phyloP scores from a whole-genome alignment of 2,329 filamentous ascomycete genomes.

The Talaromyces piceae region DNA sequence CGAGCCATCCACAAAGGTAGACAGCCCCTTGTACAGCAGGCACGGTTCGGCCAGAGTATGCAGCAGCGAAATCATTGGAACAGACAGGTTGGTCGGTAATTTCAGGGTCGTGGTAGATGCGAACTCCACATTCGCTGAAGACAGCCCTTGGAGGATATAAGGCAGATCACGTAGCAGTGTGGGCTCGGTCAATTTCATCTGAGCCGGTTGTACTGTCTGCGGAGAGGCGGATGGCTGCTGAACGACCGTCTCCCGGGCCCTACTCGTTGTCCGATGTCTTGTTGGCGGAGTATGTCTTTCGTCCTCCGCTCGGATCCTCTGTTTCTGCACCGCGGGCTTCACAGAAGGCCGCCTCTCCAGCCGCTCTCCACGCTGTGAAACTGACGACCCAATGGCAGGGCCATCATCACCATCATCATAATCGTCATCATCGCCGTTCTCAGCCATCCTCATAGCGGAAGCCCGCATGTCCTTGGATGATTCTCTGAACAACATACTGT shows the following conservation, averaged over 20 bases:
- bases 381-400: constrained; percentile 34
- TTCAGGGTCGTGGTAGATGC: constrained; percentile 60
- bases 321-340: constrained; percentile 17
- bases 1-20: constrained; percentile 71
- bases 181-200: constrained; percentile 57
- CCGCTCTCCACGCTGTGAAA: constrained; percentile 27
- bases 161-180: constrained; percentile 71
- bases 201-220: constrained; percentile 32
- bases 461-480: constrained; percentile 13
- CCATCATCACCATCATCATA: no score
- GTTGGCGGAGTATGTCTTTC: constrained; percentile 12
- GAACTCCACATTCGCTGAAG: constrained; percentile 77
- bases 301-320: constrained; percentile 15
- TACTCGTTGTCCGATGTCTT: constrained; percentile 14
- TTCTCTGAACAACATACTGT: constrained; percentile 29
- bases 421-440: no score
- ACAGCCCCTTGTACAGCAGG: constrained; percentile 75
- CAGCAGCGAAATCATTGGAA: constrained; percentile 77
- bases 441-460: constrained; percentile 19
- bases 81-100: constrained; percentile 69
- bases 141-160: constrained; percentile 86
- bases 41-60: constrained; percentile 90
- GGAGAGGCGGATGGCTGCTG: constrained; percentile 14
- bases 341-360: constrained; percentile 21
- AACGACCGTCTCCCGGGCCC: constrained; percentile 13